phyloP scores from a whole-genome alignment of 768 basidiomycete genomes.

The Trametes cubensis region DNA sequence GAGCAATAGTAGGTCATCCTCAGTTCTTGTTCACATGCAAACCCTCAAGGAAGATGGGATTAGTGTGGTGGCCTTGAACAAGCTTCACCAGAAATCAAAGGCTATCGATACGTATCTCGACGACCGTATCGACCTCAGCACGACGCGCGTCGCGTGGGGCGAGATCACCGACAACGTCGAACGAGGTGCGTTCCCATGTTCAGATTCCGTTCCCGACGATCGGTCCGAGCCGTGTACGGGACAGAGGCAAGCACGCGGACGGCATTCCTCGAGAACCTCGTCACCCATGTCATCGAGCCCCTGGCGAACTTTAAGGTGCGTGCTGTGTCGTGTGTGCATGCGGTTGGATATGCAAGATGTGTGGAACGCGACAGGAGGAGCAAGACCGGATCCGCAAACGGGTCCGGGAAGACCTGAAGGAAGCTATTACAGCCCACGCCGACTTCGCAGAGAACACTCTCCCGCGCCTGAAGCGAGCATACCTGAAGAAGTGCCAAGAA shows the following conservation, averaged over 20 bases:
- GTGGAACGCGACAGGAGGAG: constrained; percentile 60
- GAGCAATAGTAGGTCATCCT: constrained; percentile 69
- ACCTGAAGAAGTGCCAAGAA: constrained; percentile 84
- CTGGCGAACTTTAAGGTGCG: constrained; percentile 67
- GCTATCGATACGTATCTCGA: constrained; percentile 72
- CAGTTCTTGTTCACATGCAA: not conserved
- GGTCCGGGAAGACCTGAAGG: constrained; percentile 89
- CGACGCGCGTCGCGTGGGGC: constrained; percentile 74
- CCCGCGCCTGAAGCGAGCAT: constrained; percentile 78
- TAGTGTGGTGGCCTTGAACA: constrained; percentile 75
- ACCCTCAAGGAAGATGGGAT: not conserved
- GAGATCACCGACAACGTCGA: constrained; percentile 87
- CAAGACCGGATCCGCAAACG: constrained; percentile 91
- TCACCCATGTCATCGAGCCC: constrained; percentile 71
- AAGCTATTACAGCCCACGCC: constrained; percentile 71
- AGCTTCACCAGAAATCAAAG: constrained; percentile 71
- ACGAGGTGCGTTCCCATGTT: constrained; percentile 52
- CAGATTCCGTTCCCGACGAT: not conserved
- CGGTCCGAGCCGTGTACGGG: not conserved
- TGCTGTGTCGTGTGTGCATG: not conserved
- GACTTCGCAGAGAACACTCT: constrained; percentile 82
- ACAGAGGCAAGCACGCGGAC: constrained; percentile 81
- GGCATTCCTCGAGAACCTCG: constrained; percentile 75
- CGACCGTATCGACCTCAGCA: constrained; percentile 64
- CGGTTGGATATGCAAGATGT: not conserved